phyloP scores from a whole-genome alignment of 768 basidiomycete species.

The Tricholoma hemisulphureum region DNA sequence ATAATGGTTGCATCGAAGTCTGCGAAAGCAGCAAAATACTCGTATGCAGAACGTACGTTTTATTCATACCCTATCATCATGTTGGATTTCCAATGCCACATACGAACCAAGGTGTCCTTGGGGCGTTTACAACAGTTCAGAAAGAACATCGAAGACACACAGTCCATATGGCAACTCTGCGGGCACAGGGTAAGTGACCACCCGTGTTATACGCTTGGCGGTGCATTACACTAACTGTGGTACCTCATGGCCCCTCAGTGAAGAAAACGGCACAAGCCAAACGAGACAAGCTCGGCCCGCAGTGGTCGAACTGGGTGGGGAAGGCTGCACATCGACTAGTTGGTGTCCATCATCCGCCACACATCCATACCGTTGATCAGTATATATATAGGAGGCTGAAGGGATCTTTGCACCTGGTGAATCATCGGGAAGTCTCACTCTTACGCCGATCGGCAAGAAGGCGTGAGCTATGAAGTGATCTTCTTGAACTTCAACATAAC shows the following conservation, averaged over 20 bases:
- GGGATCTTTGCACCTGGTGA: conserved; percentile 40
- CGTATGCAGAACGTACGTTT: conserved; percentile 42
- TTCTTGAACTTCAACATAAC: not conserved
- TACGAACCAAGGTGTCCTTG: conserved; percentile 41
- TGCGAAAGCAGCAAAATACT: conserved; percentile 30
- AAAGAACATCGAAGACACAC: conserved; percentile 44
- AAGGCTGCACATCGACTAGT: conserved; percentile 47
- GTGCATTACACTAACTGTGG: not conserved
- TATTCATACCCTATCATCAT: not conserved
- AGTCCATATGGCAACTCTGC: conserved; percentile 44
- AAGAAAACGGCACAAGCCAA: conserved; percentile 43
- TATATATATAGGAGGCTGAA: conserved; percentile 36
- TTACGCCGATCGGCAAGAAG: conserved; percentile 47
- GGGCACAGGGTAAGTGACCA: conserved; percentile 40
- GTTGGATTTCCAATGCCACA: not conserved
- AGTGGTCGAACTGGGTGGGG: conserved; percentile 48
- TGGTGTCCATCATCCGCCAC: conserved; percentile 9
- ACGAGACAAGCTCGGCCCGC: conserved; percentile 46
- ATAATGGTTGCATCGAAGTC: conserved; percentile 31
- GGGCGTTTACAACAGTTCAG: conserved; percentile 44
- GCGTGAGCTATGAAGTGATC: conserved; percentile 31
- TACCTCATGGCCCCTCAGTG: conserved; percentile 27
- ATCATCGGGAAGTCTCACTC: conserved; percentile 34
- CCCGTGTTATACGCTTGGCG: not conserved
- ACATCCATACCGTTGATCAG: not conserved